Conservation (phyloP, 2,329 filamentous ascomycete species). For the Fusarium albosuccineum region DNA sequence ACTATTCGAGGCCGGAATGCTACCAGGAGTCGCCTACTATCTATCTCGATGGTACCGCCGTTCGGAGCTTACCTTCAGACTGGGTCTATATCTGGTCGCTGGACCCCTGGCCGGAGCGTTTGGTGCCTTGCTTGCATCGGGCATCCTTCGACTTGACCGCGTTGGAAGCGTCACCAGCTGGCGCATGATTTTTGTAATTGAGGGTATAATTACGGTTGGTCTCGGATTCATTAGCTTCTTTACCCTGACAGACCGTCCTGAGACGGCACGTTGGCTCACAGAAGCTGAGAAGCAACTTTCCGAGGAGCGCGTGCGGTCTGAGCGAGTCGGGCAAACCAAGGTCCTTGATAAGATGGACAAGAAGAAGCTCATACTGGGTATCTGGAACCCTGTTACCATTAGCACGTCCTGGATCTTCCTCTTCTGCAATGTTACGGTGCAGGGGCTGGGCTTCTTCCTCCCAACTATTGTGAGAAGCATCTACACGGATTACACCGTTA, state of each 20-base stretch:
- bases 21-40: slow-evolving; percentile 76
- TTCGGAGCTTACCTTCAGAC: slow-evolving; percentile 70
- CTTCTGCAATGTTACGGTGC: slow-evolving; percentile 74
- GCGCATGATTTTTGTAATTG: slow-evolving; percentile 78
- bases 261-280: slow-evolving; percentile 72
- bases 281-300: slow-evolving; percentile 73
- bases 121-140: slow-evolving; percentile 71
- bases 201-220: slow-evolving; percentile 57
- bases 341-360: slow-evolving; percentile 70
- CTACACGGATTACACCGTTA: slow-evolving; percentile 66
- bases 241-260: slow-evolving; percentile 74
- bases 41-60: slow-evolving; percentile 72
- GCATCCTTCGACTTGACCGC: slow-evolving; percentile 68
- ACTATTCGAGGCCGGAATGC: slow-evolving; percentile 73
- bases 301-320: slow-evolving; percentile 68
- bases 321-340: slow-evolving; percentile 68
- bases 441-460: slow-evolving; percentile 74
- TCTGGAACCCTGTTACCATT: slow-evolving; percentile 68
- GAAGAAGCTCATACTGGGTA: slow-evolving; percentile 67
- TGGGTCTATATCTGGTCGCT: slow-evolving; percentile 73
- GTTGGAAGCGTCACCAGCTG: slow-evolving; percentile 69
- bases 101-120: slow-evolving; percentile 74
- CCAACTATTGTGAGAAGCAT: slow-evolving; percentile 74
- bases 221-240: slow-evolving; percentile 44
- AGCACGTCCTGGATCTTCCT: slow-evolving; percentile 68